These are phyloP conservation scores for Tetracladium maxilliforme DNA, from an alignment of 2,329 filamentous ascomycete species.

Conservation along the genomic window DNA sequence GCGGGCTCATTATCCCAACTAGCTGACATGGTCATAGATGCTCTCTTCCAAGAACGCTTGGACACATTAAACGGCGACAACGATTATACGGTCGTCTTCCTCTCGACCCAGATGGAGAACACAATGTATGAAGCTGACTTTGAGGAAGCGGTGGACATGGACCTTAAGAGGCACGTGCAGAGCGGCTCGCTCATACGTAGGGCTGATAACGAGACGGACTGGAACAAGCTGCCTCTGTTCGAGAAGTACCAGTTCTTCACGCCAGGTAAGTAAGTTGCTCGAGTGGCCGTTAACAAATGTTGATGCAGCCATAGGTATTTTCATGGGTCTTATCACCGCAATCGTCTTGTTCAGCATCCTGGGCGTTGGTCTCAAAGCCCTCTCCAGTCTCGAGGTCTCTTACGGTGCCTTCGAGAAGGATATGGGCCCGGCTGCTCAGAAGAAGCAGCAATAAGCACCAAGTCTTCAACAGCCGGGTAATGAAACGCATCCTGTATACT, in stretches of 20 bases:
- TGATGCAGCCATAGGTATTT: slow-evolving; percentile 65
- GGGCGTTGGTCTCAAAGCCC: slow-evolving; percentile 60
- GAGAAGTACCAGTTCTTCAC: slow-evolving; percentile 92
- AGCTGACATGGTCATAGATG: slow-evolving; percentile 17
- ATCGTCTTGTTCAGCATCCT: slow-evolving; percentile 65
- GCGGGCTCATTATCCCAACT: too few species aligned
- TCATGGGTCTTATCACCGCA: slow-evolving; percentile 65
- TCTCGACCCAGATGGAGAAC: slow-evolving; percentile 42
- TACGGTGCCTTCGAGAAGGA: slow-evolving; percentile 97
- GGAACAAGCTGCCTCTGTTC: slow-evolving; percentile 49
- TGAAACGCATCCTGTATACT: too few species aligned
- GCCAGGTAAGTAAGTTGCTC: slow-evolving; percentile 43
- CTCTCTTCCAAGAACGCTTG: slow-evolving; percentile 28
- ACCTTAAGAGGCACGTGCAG: slow-evolving; percentile 53
- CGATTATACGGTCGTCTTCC: slow-evolving; percentile 63
- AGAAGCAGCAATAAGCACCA: slow-evolving; percentile 62
- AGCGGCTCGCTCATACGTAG: slow-evolving; percentile 14
- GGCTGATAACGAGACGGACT: slow-evolving; percentile 25
- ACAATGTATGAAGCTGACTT: slow-evolving; percentile 52
- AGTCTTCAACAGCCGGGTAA: too few species aligned
- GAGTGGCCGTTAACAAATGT: slow-evolving; percentile 1
- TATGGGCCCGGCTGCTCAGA: slow-evolving; percentile 76
- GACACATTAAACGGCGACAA: slow-evolving; percentile 26
- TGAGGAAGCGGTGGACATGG: slow-evolving; percentile 47
- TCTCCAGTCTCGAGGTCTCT: slow-evolving; percentile 72